Conservation (phyloP, 2,329 filamentous ascomycete genomes). For the Hawksworthiomyces lignivorus region DNA sequence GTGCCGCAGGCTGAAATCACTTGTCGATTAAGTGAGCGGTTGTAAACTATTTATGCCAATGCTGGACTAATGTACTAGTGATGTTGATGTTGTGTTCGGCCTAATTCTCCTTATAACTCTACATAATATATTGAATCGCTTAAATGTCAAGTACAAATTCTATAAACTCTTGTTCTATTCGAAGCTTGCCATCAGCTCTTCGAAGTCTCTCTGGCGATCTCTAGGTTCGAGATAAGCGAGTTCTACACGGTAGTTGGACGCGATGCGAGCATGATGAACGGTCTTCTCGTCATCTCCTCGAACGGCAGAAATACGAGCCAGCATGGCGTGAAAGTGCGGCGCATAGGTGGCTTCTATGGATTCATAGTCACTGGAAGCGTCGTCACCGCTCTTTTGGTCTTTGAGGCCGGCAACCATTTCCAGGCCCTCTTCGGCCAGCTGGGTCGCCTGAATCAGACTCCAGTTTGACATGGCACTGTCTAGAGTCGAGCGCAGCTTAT, state of each 20-base stretch:
- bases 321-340: not conserved
- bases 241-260: not conserved
- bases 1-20: no score
- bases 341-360: not conserved
- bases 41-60: no score
- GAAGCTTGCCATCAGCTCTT: not conserved
- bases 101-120: no score
- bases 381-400: no score
- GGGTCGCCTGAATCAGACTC: not conserved
- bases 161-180: not conserved
- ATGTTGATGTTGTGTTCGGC: no score
- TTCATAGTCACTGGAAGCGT: not conserved
- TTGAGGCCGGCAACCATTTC: not conserved
- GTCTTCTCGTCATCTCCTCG: not conserved
- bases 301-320: slow-evolving; percentile 3
- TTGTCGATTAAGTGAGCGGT: no score
- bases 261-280: not conserved
- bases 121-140: no score
- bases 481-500: not conserved
- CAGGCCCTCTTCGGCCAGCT: not conserved
- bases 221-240: not conserved
- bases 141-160: no score
- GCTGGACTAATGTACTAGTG: no score
- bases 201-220: not conserved
- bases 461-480: not conserved